These are phyloP conservation scores for Torulaspora gathmanii DNA, from an alignment of 805 yeast genomes.

Conservation along the genomic window DNA sequence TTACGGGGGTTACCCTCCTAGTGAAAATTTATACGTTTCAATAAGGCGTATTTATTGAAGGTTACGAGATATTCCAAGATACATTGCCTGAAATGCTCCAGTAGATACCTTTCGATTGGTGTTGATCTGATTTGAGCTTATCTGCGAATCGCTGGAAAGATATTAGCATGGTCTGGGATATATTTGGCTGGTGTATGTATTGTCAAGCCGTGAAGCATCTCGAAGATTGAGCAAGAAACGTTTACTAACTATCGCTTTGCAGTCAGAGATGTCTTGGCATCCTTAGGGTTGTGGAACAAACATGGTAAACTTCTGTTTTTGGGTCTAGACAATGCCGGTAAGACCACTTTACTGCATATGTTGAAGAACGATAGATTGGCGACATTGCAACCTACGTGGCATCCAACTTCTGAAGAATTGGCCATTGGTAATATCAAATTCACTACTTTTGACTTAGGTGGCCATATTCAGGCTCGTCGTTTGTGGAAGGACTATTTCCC, in stretches of 20 bases:
- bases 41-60: neutral
- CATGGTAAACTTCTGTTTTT: constrained; percentile 94
- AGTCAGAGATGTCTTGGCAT: constrained; percentile 73
- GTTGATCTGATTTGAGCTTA: neutral
- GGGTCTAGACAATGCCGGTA: constrained; percentile 97
- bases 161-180: constrained; percentile 28
- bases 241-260: constrained; percentile 16
- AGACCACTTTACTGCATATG: constrained; percentile 84
- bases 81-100: too few species aligned
- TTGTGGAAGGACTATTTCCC: constrained; percentile 99
- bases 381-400: constrained; percentile 94
- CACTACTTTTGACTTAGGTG: constrained; percentile 98
- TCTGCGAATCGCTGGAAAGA: neutral
- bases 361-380: constrained; percentile 94
- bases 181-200: constrained; percentile 36
- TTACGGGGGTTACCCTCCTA: neutral
- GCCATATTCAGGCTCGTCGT: constrained; percentile 98
- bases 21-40: neutral
- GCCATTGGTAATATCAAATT: constrained; percentile 94
- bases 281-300: constrained; percentile 83
- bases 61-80: neutral
- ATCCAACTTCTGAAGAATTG: constrained; percentile 97
- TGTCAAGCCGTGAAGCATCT: neutral
- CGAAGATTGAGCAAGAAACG: neutral
- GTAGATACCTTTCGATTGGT: neutral